Conservation (phyloP, 2,329 filamentous ascomycete species). For the Phyllachora maydis region DNA sequence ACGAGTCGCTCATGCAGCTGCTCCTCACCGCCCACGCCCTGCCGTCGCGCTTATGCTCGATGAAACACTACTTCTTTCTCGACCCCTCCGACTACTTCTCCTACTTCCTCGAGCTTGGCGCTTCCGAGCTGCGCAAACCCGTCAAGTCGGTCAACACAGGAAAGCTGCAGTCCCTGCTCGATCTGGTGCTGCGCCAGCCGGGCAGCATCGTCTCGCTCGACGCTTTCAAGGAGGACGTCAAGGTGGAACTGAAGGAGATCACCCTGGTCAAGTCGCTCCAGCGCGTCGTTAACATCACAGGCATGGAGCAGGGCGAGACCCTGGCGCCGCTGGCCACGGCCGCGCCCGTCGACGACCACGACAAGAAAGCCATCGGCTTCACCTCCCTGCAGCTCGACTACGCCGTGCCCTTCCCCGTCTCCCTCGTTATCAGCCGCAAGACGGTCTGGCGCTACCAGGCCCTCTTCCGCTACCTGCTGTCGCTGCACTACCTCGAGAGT, state of each 20-base stretch:
- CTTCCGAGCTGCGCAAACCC: constrained; percentile 77
- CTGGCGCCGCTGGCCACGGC: constrained; percentile 48
- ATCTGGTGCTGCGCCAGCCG: constrained; percentile 87
- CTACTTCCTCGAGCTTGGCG: constrained; percentile 83
- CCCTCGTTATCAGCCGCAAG: constrained; percentile 85
- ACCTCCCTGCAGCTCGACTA: constrained; percentile 91
- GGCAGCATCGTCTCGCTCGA: constrained; percentile 86
- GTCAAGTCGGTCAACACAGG: constrained; percentile 75
- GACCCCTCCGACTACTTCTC: constrained; percentile 96
- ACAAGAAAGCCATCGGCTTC: constrained; percentile 76
- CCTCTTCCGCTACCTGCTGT: constrained; percentile 83
- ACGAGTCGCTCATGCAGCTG: constrained; percentile 77
- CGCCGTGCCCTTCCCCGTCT: constrained; percentile 82
- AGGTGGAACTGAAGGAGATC: constrained; percentile 90
- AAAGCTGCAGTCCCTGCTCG: constrained; percentile 89
- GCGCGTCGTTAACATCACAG: constrained; percentile 89
- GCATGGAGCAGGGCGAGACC: constrained; percentile 75
- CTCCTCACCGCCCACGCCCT: constrained; percentile 85
- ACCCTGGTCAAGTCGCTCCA: constrained; percentile 86
- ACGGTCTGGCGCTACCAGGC: constrained; percentile 95
- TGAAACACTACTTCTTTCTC: constrained; percentile 99
- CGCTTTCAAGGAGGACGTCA: constrained; percentile 96
- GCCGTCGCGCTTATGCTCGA: constrained; percentile 64
- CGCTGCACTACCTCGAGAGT: constrained; percentile 72
- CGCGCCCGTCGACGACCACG: constrained; percentile 50